These are phyloP conservation scores for Cutaneotrichosporon spelunceum DNA, from an alignment of 1,284 basidiomycete species.

Conservation along the genomic window DNA sequence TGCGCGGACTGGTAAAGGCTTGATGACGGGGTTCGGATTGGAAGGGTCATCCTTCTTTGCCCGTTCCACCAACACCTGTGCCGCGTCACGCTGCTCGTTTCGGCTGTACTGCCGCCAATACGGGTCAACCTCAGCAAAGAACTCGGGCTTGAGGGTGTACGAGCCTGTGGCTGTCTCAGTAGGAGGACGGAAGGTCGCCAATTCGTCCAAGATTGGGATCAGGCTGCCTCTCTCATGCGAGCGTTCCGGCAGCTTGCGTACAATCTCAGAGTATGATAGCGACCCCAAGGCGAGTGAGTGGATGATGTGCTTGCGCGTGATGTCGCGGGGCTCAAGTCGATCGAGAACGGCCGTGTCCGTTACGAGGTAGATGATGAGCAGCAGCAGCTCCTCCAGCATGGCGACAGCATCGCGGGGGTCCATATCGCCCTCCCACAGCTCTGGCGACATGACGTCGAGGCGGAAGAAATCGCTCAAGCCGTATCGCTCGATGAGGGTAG, in stretches of 20 bases:
- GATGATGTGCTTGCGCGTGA: slow-evolving; percentile 79
- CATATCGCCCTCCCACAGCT: slow-evolving; percentile 32
- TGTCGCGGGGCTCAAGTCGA: slow-evolving; percentile 63
- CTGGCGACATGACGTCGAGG: slow-evolving; percentile 49
- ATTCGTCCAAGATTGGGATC: slow-evolving; percentile 71
- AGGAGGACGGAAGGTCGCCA: slow-evolving; percentile 79
- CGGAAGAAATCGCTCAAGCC: slow-evolving; percentile 75
- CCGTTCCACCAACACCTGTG: slow-evolving; percentile 68
- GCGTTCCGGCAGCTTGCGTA: slow-evolving; percentile 85
- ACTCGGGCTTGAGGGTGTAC: slow-evolving; percentile 82
- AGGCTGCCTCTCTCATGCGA: slow-evolving; percentile 82
- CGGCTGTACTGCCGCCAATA: slow-evolving; percentile 96
- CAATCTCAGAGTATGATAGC: slow-evolving; percentile 85
- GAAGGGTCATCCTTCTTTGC: slow-evolving; percentile 60
- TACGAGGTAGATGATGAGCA: slow-evolving; percentile 80
- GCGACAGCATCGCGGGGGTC: slow-evolving; percentile 57
- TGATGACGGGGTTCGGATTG: slow-evolving; percentile 63
- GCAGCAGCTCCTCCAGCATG: slow-evolving; percentile 90
- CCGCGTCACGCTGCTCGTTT: slow-evolving; percentile 93
- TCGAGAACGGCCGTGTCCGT: slow-evolving; percentile 77
- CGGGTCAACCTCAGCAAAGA: slow-evolving; percentile 83
- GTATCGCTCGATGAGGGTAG: slow-evolving; percentile 87
- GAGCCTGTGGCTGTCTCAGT: slow-evolving; percentile 68
- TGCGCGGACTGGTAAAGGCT: slow-evolving; percentile 67
- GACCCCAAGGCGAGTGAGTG: slow-evolving; percentile 87